phyloP scores from a whole-genome alignment of 2,329 filamentous ascomycete species.

The Epichloe hybrida region DNA sequence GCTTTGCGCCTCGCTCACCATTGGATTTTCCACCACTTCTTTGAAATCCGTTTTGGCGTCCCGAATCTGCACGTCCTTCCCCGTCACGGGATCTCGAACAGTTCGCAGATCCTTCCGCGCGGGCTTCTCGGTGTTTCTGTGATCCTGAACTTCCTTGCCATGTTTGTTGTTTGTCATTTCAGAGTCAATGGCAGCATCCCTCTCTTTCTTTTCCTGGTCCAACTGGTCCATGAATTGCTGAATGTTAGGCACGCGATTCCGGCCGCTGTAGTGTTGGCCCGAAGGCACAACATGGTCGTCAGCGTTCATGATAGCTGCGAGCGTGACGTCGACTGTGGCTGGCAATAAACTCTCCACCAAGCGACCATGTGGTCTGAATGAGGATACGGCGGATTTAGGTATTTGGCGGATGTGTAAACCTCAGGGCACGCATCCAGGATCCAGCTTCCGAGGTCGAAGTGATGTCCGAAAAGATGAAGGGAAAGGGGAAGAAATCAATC shows the following conservation, averaged over 20 bases:
- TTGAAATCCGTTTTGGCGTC: constrained; percentile 60
- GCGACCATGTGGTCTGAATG: not conserved
- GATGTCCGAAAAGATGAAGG: not conserved
- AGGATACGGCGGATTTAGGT: not conserved
- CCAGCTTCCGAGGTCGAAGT: not conserved
- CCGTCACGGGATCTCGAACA: constrained; percentile 82
- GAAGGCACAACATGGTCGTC: constrained; percentile 29
- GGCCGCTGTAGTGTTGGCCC: constrained; percentile 65
- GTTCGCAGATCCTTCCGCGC: constrained; percentile 43
- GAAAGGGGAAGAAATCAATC: not conserved
- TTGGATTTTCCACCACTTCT: constrained; percentile 57
- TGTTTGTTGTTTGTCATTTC: constrained; percentile 27
- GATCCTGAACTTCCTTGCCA: constrained; percentile 26
- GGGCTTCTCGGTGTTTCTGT: constrained; percentile 24
- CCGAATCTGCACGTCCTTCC: constrained; percentile 72
- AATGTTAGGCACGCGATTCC: constrained; percentile 77
- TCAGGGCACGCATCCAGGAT: not conserved
- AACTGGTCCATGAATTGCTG: constrained; percentile 69
- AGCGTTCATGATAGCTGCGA: constrained; percentile 19
- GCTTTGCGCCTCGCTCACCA: constrained; percentile 27
- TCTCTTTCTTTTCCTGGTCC: constrained; percentile 63
- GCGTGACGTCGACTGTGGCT: too few relatives aligned
- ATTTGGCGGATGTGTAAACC: not conserved
- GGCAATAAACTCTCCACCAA: too few relatives aligned
- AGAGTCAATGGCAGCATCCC: constrained; percentile 59